These are phyloP conservation scores for Wickerhamiella dianesei DNA, from an alignment of 805 yeast genomes.

Conservation along the genomic window DNA sequence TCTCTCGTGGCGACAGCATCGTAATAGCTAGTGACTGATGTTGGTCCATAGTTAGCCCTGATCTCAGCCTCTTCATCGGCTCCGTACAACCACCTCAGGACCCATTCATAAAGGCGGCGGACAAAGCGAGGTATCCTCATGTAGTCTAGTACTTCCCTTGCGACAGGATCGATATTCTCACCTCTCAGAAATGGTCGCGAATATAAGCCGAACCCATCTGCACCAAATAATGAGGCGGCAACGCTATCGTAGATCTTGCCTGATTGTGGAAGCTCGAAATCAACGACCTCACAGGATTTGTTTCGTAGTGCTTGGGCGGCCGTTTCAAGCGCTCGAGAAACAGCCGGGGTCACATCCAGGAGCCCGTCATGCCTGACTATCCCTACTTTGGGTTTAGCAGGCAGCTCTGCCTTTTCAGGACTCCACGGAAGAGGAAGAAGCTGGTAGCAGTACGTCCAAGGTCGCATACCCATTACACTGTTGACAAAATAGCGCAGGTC, in stretches of 20 bases:
- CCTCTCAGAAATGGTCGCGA: slow-evolving; percentile 20
- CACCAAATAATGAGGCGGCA: slow-evolving; percentile 29
- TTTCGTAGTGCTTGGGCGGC: slow-evolving; percentile 28
- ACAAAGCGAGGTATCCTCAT: slow-evolving; percentile 25
- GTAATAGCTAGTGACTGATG: slow-evolving; percentile 25
- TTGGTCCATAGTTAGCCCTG: slow-evolving; percentile 24
- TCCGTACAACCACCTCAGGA: slow-evolving; percentile 21
- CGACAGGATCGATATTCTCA: slow-evolving; percentile 27
- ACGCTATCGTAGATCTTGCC: slow-evolving; percentile 42
- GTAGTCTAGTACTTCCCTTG: slow-evolving; percentile 22
- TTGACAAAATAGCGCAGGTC: slow-evolving; percentile 38
- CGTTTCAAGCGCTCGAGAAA: slow-evolving; percentile 28
- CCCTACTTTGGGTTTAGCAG: slow-evolving; percentile 33
- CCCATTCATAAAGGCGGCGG: slow-evolving; percentile 27
- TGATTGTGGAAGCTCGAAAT: slow-evolving; percentile 36
- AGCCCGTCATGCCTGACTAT: slow-evolving; percentile 36
- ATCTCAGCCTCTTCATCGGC: slow-evolving; percentile 28
- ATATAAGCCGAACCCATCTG: slow-evolving; percentile 26
- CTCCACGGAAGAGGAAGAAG: slow-evolving; percentile 41
- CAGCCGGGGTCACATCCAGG: slow-evolving; percentile 37
- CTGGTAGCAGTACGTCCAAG: slow-evolving; percentile 32
- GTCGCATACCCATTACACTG: slow-evolving; percentile 22
- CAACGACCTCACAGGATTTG: slow-evolving; percentile 32
- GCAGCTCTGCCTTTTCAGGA: slow-evolving; percentile 24
- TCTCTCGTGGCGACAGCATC: slow-evolving; percentile 27